Percentiles rank a stretch among this genome's conserved stretches.
Conservation (phyloP, 164 flowering plant species). For the Nymphaea colorata region DNA sequence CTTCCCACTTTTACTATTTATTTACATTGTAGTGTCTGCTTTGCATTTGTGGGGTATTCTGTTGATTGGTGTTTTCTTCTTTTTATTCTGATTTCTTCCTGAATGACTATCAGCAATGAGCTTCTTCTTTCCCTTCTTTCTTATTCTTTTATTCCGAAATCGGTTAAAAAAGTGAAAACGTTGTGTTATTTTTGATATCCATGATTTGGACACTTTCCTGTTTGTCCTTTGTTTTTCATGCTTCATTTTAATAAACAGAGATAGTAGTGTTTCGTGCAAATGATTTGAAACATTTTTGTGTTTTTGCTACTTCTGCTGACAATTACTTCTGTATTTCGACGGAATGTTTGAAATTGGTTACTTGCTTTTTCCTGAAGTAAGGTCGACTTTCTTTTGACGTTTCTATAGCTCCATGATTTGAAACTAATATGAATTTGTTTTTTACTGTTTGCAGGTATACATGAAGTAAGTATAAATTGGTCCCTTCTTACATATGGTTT, state of each 20-base stretch:
- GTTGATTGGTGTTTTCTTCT: neutral
- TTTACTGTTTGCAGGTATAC: constrained; percentile 70
- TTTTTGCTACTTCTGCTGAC: too few species aligned
- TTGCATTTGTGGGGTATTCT: neutral
- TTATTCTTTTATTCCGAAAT: neutral
- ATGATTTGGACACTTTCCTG: too few species aligned
- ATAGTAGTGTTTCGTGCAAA: neutral
- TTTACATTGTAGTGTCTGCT: neutral
- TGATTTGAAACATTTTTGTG: too few species aligned
- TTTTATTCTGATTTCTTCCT: neutral
- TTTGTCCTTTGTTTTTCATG: too few species aligned
- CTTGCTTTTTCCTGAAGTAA: neutral
- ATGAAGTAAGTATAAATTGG: constrained; percentile 72
- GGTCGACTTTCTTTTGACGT: neutral
- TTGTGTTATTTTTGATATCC: too few species aligned
- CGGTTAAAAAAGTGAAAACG: too few species aligned
- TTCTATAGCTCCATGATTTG: neutral
- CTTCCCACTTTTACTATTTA: neutral
- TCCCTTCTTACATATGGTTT: neutral
- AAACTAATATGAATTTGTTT: neutral
- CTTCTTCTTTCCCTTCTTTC: neutral
- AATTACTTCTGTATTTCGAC: too few species aligned
- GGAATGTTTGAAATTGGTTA: constrained; percentile 1
- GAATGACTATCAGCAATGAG: neutral
- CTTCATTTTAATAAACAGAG: too few species aligned